phyloP scores from a whole-genome alignment of 139 green algal species.

The Limnomonas spitsbergensis region DNA sequence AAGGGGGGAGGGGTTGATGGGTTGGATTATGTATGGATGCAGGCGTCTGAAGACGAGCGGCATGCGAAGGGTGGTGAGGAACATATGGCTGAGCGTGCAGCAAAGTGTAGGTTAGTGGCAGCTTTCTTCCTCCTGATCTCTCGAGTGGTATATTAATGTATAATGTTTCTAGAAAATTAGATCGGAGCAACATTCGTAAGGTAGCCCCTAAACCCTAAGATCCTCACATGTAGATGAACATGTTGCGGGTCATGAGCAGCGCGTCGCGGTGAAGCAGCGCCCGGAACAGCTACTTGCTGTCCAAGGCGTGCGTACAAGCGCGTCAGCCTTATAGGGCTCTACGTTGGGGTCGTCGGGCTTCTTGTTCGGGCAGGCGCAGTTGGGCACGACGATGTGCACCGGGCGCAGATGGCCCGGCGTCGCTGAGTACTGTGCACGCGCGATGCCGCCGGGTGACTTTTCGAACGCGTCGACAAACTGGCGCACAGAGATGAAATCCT shows the following conservation, averaged over 20 bases:
- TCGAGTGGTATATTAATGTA: no score
- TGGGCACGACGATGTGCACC: background rate
- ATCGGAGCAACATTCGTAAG: no score
- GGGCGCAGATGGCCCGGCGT: background rate
- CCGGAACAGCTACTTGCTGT: background rate
- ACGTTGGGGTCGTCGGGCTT: no score
- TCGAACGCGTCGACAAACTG: slow-evolving; percentile 1
- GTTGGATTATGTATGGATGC: no score
- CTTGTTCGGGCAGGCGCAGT: background rate
- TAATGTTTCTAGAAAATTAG: no score
- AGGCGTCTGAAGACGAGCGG: no score
- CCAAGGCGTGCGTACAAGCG: background rate
- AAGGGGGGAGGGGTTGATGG: no score
- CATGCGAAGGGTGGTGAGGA: no score
- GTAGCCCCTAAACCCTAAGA: no score
- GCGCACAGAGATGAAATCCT: slow-evolving; percentile 12
- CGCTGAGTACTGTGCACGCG: background rate
- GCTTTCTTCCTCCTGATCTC: no score
- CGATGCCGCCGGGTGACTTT: background rate
- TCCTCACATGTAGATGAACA: slow-evolving; percentile 39
- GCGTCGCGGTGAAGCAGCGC: slow-evolving; percentile 26
- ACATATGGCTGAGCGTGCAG: no score
- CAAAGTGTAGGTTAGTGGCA: no score
- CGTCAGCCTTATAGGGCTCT: background rate
- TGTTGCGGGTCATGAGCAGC: slow-evolving; percentile 53